These are phyloP conservation scores for Albifimbria verrucaria DNA, from an alignment of 2,329 filamentous ascomycete species.

Conservation along the genomic window DNA sequence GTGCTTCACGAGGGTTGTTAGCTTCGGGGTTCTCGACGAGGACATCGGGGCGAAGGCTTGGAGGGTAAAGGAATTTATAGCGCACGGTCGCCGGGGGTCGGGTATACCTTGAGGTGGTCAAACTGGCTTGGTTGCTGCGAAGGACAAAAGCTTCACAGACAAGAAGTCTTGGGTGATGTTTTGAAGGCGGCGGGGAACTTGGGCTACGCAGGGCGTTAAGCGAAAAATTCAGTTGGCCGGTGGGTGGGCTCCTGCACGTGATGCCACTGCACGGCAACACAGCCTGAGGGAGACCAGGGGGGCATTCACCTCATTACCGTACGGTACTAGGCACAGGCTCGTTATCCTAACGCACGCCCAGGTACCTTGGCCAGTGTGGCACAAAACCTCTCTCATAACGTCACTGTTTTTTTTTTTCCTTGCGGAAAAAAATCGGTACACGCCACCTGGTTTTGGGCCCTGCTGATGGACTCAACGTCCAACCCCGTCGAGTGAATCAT, in stretches of 20 bases:
- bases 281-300: neutral
- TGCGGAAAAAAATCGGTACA: neutral
- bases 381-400: neutral
- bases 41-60: no score
- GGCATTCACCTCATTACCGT: neutral
- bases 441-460: neutral
- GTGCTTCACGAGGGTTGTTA: slow-evolving; percentile 34
- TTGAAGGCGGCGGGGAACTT: slow-evolving; percentile 41
- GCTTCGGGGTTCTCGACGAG: slow-evolving; percentile 12
- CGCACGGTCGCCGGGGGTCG: no score
- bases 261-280: slow-evolving; percentile 18
- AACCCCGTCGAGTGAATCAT: no score
- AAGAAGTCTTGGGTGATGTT: slow-evolving; percentile 35
- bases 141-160: slow-evolving; percentile 31
- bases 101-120: slow-evolving; percentile 23
- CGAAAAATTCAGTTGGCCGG: slow-evolving; percentile 41
- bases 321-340: neutral
- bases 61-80: no score
- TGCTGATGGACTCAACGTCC: no score
- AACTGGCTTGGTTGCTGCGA: slow-evolving; percentile 27
- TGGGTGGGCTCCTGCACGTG: slow-evolving; percentile 31
- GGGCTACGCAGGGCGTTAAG: slow-evolving; percentile 32
- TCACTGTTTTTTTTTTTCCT: neutral
- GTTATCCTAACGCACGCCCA: neutral
- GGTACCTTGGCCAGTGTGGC: neutral